These are phyloP conservation scores for Saccharomyces uvarum DNA, from an alignment of 1,139 yeast genomes.

Conservation along the genomic window DNA sequence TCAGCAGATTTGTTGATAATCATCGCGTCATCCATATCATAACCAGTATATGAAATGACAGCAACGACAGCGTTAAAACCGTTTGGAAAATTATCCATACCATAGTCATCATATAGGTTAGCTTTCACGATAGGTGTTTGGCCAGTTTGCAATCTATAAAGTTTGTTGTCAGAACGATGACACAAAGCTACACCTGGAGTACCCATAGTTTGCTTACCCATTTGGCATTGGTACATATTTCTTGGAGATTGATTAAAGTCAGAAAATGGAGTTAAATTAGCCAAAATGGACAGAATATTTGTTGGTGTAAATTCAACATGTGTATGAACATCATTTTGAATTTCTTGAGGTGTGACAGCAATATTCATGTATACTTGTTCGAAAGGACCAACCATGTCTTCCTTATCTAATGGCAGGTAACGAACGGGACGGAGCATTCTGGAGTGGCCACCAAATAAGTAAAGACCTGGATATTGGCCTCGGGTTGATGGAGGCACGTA, in stretches of 20 bases:
- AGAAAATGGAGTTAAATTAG: slow-evolving; percentile 93
- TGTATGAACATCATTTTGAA: slow-evolving; percentile 68
- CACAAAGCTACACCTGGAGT: slow-evolving; percentile 94
- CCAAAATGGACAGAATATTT: slow-evolving; percentile 84
- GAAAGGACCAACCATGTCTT: slow-evolving; percentile 90
- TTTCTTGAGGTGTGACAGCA: slow-evolving; percentile 92
- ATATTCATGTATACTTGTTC: slow-evolving; percentile 96
- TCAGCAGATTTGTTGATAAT: slow-evolving; percentile 93
- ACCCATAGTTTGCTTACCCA: slow-evolving; percentile 99
- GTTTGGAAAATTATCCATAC: slow-evolving; percentile 97
- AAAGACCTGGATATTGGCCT: slow-evolving; percentile 97
- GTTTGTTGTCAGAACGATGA: slow-evolving; percentile 90
- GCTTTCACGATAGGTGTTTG: slow-evolving; percentile 98
- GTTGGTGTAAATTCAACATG: slow-evolving; percentile 96
- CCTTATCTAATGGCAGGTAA: slow-evolving; percentile 74
- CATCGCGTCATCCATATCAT: slow-evolving; percentile 99
- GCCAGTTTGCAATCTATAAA: slow-evolving; percentile 87
- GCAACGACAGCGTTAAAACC: slow-evolving; percentile 99
- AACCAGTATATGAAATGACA: slow-evolving; percentile 95
- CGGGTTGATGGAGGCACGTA: slow-evolving; percentile 89
- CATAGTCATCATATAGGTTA: slow-evolving; percentile 86
- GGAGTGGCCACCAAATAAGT: slow-evolving; percentile 81
- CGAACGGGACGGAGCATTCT: slow-evolving; percentile 95
- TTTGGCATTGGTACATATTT: slow-evolving; percentile 99
- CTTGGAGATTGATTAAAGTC: slow-evolving; percentile 99